Base-by-base conservation (phyloP, 2,329 filamentous ascomycete genomes). In the Chaetomium sp. region DNA sequence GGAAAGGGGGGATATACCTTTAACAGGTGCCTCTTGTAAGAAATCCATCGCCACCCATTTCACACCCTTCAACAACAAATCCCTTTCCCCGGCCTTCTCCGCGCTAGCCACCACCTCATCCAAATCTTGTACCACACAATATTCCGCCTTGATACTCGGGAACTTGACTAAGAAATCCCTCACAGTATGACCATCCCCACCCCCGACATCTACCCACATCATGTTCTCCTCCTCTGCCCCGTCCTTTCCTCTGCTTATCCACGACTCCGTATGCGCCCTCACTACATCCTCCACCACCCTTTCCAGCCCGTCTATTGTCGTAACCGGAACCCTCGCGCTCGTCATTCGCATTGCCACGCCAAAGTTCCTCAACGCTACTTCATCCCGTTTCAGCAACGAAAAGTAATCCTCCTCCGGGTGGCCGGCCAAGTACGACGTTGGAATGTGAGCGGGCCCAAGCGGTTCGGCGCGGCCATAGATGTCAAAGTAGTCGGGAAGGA, bases 141-240 rank as follows among this genome's bases (percentile, higher is more conserved):
- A 59, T 32, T 52, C 52, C 3, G 57, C 55, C 1, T 59, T 64
- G 32, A 70, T 59, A 1, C 40, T 61, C 7, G 69, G 61, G 41
- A 59, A 64, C 40, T 57, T 57, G 12, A 53, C 43, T 10, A 65
- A 45, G 43, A 70, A 64, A 19, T 63, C 55, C 38, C 54, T 59
- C n/a, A 70, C 52, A 12, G 63, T 61, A 48, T 69, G 62, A 9
- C 68, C 69, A 12, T 61, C 62, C 3, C 68, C 66, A 3, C 66
- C 68, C 10, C 68, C 69, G 6, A 70, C 58, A 52, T 71, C 69
- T 10, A 70, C 64, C 54, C 70, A 67, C 10, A 66, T 53, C n/a
- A 51, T 41, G 9, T 52, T 57, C 42, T 27, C 19, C 2, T 27
- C 19, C 19, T 27, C 19, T 27, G 19, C 19, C 19, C 19, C 3